Percentiles rank a stretch among this genome's conserved stretches.
Evolutionary conservation across 495 filamentous ascomycete species (phyloP).

Genomic region (Penicillium dipodomyicola): DNA sequence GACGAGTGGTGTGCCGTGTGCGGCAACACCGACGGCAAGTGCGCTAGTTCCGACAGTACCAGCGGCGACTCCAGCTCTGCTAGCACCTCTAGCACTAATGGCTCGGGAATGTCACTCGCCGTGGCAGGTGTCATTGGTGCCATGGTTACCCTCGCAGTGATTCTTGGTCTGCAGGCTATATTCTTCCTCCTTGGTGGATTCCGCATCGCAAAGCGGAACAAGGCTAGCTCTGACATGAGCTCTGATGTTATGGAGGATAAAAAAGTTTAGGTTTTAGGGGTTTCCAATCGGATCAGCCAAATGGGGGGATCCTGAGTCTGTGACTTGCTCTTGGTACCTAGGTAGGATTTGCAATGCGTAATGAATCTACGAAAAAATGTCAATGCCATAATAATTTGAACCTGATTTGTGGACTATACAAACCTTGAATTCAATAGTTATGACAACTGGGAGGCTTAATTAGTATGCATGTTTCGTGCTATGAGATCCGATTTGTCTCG

Average conservation of each 20-base stretch:
- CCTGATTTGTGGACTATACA: conserved; percentile 2
- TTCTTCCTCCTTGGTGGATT: conserved; percentile 41
- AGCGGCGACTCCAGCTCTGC: conserved; percentile 10
- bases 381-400: conserved; percentile 11
- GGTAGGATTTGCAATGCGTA: conserved; percentile 5
- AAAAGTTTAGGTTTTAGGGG: conserved; percentile 11
- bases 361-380: conserved; percentile 18
- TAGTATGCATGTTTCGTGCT: neutral
- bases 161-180: conserved; percentile 48
- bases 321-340: conserved; percentile 13
- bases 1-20: conserved; percentile 47
- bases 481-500: neutral
- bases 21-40: conserved; percentile 42
- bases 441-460: neutral
- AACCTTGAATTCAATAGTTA: neutral
- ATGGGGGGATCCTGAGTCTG: conserved; percentile 7
- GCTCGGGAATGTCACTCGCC: conserved; percentile 36
- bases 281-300: neutral
- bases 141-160: conserved; percentile 57
- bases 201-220: conserved; percentile 28
- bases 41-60: conserved; percentile 17
- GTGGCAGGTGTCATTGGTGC: conserved; percentile 62
- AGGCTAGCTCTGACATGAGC: conserved; percentile 14
- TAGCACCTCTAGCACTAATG: conserved; percentile 11
- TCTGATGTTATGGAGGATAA: conserved; percentile 17